Evolutionary conservation across 495 filamentous ascomycete species (phyloP), one percentile per base, ranked within the genome.

Genomic region (Daldinia bambusicola): DNA sequence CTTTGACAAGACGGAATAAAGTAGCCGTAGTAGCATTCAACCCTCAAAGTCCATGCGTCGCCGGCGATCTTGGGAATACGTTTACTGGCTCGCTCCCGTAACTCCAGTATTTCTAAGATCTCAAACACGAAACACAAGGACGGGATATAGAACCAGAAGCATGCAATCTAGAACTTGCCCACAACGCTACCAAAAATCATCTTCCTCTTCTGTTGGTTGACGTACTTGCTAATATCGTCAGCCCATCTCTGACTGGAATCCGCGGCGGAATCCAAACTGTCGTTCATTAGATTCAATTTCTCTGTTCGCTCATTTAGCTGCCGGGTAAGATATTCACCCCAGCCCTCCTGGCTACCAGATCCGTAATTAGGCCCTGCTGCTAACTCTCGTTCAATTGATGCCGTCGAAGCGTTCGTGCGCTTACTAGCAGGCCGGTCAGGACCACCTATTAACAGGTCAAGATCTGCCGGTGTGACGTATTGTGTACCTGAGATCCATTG

Each of bases 401-500:
- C 81, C 20, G 81, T 78, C 7, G 79, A 81, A 38, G 63, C 83
- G 64, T 81, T 74, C 88, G 95, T 84, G 83, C 94, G 90, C 63
- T 90, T 91, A 14, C 91, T 94, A 0, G 92, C 90, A 12, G 95
- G 95, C 10, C 95, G 87, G 69, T 94, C 89, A 32, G 93, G 89
- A 0, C 95, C 95, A 36, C 95, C 94, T 66, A 99, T 95, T 38
- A 98, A 79, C 7, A 96, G 77, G 70, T 98, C 95, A 81, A 99
- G 88, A 76, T 99, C 96, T n/a, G 90, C 83, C 13, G 93, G 90
- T 16, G 92, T 92, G 37, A 99, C 84, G 67, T 97, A 92, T 78
- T 97, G 95, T 12, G 96, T 98, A 1, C 95, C 96, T 0, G 94
- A 89, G 41, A 99, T 93, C 95, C 95, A 99, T 78, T 97, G 93